Evolutionary conservation across 2,329 filamentous ascomycete species (phyloP).

Genomic region (Phaeosphaeria sp.): DNA sequence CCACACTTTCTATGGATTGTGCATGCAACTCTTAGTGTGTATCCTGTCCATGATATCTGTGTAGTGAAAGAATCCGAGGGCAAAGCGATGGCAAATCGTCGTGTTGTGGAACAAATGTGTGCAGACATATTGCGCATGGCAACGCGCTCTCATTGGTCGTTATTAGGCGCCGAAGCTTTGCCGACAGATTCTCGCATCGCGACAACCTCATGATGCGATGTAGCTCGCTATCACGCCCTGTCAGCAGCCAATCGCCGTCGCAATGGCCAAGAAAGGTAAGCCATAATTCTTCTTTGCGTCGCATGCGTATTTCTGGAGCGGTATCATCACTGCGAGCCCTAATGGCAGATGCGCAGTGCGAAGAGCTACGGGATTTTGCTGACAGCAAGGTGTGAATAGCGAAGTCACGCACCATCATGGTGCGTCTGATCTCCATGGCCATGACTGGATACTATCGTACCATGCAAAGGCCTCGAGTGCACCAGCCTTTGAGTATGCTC

Average conservation of each 20-base stretch:
- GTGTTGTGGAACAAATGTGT: too few species aligned
- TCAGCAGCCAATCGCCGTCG: conserved; percentile 15
- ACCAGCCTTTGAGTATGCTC: conserved; percentile 90
- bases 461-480: conserved; percentile 78
- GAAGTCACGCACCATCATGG: conserved; percentile 90
- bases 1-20: too few species aligned
- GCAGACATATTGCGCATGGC: conserved; percentile 4
- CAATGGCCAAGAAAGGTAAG: conserved; percentile 47
- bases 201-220: conserved; percentile 26
- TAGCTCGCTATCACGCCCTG: conserved; percentile 19
- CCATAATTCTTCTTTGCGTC: background rate
- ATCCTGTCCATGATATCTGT: too few species aligned
- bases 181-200: conserved; percentile 22
- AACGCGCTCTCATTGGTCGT: conserved; percentile 26
- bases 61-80: too few species aligned
- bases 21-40: too few species aligned
- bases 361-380: conserved; percentile 11
- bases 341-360: conserved; percentile 1
- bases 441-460: conserved; percentile 98
- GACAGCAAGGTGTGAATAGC: conserved; percentile 56
- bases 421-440: conserved; percentile 97
- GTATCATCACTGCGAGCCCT: background rate
- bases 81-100: too few species aligned
- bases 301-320: background rate
- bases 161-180: conserved; percentile 18